Evolutionary conservation across 2,329 filamentous ascomycete genomes (phyloP).

Genomic region (Calonectria pseudoreteaudii): DNA sequence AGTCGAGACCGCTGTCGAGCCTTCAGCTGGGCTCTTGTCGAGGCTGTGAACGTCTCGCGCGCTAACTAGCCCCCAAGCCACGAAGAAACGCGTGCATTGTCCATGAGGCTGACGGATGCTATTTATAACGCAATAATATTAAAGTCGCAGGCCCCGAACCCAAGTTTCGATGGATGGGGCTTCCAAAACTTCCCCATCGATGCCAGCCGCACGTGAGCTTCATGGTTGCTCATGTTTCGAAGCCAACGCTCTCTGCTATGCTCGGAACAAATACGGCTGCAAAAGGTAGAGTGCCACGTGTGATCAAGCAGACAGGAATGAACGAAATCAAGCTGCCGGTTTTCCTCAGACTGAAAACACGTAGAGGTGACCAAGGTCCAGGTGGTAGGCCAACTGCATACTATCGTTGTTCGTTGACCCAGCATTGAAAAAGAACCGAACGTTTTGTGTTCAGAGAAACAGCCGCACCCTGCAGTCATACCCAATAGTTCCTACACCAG

Average conservation of each 20-base stretch:
- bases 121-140: background rate
- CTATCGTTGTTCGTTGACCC: background rate
- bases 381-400: background rate
- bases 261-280: background rate
- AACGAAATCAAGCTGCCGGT: slow-evolving; percentile 7
- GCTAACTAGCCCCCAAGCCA: background rate
- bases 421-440: slow-evolving; percentile 15
- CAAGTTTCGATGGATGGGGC: background rate
- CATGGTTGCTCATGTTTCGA: background rate
- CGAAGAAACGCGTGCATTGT: background rate
- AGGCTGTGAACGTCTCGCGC: background rate
- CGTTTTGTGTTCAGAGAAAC: background rate
- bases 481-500: slow-evolving; percentile 21
- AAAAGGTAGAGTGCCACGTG: background rate
- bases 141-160: background rate
- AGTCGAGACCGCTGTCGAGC: too few species aligned
- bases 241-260: slow-evolving; percentile 1
- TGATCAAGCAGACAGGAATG: background rate
- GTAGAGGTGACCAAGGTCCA: background rate
- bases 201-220: background rate
- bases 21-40: too few species aligned
- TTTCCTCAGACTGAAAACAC: slow-evolving; percentile 7
- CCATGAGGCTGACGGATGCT: background rate
- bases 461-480: background rate
- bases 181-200: background rate